These are phyloP conservation scores for Amanita jacksonii DNA, from an alignment of 768 basidiomycete species.

Conservation along the genomic window DNA sequence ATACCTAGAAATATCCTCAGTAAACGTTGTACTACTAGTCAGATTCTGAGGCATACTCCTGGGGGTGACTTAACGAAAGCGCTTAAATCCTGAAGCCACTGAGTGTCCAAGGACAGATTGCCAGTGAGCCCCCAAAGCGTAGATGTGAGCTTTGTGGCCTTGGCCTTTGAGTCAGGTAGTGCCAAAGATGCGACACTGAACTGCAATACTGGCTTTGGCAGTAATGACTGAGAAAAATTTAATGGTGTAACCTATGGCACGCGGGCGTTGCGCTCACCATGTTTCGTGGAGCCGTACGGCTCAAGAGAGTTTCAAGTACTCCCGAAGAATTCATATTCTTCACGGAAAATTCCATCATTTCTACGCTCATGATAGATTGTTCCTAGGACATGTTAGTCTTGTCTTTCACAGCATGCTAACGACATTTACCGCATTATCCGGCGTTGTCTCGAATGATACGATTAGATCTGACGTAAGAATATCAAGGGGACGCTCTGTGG, in stretches of 20 bases:
- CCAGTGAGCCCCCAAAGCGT: slow-evolving; percentile 56
- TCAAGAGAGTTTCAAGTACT: slow-evolving; percentile 14
- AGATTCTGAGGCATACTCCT: slow-evolving; percentile 40
- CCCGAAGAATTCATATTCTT: slow-evolving; percentile 34
- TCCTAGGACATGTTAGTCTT: slow-evolving; percentile 34
- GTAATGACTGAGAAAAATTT: slow-evolving; percentile 25
- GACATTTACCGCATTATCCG: slow-evolving; percentile 54
- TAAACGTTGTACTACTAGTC: background rate
- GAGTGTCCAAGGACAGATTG: slow-evolving; percentile 49
- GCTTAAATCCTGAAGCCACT: slow-evolving; percentile 52
- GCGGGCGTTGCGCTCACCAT: background rate
- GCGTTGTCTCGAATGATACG: slow-evolving; percentile 54
- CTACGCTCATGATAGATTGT: slow-evolving; percentile 57
- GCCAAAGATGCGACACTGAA: slow-evolving; percentile 58
- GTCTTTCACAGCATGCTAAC: background rate
- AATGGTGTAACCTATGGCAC: background rate
- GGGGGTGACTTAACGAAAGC: slow-evolving; percentile 75
- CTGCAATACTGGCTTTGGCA: slow-evolving; percentile 45
- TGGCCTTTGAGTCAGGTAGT: slow-evolving; percentile 51
- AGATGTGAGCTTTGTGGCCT: slow-evolving; percentile 68
- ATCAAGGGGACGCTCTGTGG: slow-evolving; percentile 37
- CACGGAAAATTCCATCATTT: slow-evolving; percentile 51
- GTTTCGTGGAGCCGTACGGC: background rate
- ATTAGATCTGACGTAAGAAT: slow-evolving; percentile 54
- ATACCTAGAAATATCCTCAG: slow-evolving; percentile 39